Base-by-base conservation (phyloP, 2,329 filamentous ascomycete species). In the Hymenoscyphus infarciens region DNA sequence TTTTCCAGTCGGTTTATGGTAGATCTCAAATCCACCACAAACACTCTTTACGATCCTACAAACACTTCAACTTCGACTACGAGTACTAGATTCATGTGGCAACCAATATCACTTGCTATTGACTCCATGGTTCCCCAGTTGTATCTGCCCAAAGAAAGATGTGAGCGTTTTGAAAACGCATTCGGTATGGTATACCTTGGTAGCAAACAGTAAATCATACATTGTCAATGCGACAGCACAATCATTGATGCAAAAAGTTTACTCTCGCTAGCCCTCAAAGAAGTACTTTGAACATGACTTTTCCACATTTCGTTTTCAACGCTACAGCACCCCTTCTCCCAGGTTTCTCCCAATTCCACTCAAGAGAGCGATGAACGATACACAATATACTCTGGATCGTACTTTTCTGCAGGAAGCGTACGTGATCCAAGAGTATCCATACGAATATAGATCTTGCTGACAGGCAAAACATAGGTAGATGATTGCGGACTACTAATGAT, bases 341-440 rank as follows among this genome's bases (percentile, higher is more conserved):
- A 13, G 13, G 2, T 7, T n/a, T 10, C 60, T 64, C 2, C 77
- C 77, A 65, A 78, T 79, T 61, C 77, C 77, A 5, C 62, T 79
- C 10, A 73, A 74, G 55, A 71, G 69, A 66, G 73, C 76, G 4
- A 64, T 64, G 1, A 73, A 75, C 56, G 67, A 69, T 11, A 72
- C 71, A 39, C 73, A 77, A 61, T 75, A 72, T 54, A 75, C 72
- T 6, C 71, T 79, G 33, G 77, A 77, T 15, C 71, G 77, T 53
- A 67, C 72, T 13, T 78, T 79, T 61, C 66, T 79, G 8, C 77
- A 79, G 68, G 77, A 79, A 68, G 73, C 74, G 33, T 69, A 61
- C 10, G 55, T 64, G 38, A 3, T 25, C 42, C 4, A 42, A 42
- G 15, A 42, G 11, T 6, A n/a, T 22, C 25, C 16, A 2, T 0